Evolutionary conservation across 1,284 basidiomycete genomes (phyloP), one percentile per base, ranked within the genome.

Genomic region (Cutaneotrichosporon sp.): DNA sequence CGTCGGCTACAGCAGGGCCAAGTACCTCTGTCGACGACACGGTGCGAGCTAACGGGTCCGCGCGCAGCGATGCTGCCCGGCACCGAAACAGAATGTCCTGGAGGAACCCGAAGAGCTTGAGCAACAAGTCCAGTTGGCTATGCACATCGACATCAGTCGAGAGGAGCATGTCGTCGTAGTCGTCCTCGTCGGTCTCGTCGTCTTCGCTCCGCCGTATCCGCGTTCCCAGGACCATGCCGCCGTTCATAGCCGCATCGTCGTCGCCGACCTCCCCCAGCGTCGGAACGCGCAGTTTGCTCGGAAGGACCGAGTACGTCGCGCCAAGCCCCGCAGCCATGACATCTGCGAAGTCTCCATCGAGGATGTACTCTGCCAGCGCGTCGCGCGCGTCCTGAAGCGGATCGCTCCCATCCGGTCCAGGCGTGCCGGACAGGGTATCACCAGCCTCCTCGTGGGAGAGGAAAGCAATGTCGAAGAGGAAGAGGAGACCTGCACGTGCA

Each of bases 301-400:
- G 93, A 16, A 98, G 77, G 17, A 59, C 41, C 1, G 92, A 96
- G 68, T 94, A 97, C 1, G 94, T 87, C 0, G 94, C 94, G 1
- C 91, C 88, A 10, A 98, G 74, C 14, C 93, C 91, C 5, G 94
- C 96, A 5, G 87, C 91, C 43, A 98, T 82, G 2, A 98, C 93
- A 57, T 97, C 92, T 16, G 91, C 89, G 72, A 97, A 96, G 75
- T 97, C 93, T 8, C 92, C 91, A 65, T 96, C 89, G 16, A 96
- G 81, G 46, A 97, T 89, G 68, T 92, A 97, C 67, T 92, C 89
- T 24, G 87, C 89, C 39, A 92, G 78, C n/a, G 86, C 89, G 49
- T 89, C 78, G 11, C 85, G 85, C 5, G 88, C 88, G 64, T 91
- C 88, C 26, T 82, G 82, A 37, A 88, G 81, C 3, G 88, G 84